Conservation (phyloP, 1,139 yeast species). For the Kodamaea sp. region DNA sequence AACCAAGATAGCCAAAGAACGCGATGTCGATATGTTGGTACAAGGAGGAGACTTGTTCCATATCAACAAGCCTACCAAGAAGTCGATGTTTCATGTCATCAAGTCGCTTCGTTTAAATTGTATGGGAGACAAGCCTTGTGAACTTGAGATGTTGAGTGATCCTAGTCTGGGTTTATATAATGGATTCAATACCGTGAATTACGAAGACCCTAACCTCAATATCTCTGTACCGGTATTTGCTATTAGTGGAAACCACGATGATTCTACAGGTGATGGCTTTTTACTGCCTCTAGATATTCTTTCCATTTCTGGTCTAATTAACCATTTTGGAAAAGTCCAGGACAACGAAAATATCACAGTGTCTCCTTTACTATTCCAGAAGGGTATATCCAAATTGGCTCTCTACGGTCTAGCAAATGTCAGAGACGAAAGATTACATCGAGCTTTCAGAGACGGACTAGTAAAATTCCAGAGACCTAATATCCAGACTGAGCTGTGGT, state of each 20-base stretch:
- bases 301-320: slow-evolving; percentile 78
- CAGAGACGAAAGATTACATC: slow-evolving; percentile 82
- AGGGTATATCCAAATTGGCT: slow-evolving; percentile 81
- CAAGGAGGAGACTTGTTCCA: slow-evolving; percentile 96
- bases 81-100: slow-evolving; percentile 83
- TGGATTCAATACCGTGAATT: slow-evolving; percentile 71
- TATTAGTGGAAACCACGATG: slow-evolving; percentile 96
- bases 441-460: slow-evolving; percentile 78
- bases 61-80: slow-evolving; percentile 83
- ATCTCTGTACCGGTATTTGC: slow-evolving; percentile 92
- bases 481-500: slow-evolving; percentile 65
- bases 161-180: slow-evolving; percentile 61
- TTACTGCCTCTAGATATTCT: slow-evolving; percentile 88
- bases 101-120: slow-evolving; percentile 70
- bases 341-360: slow-evolving; percentile 75
- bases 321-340: slow-evolving; percentile 84
- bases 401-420: slow-evolving; percentile 87
- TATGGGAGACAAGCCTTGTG: slow-evolving; percentile 87
- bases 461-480: slow-evolving; percentile 79
- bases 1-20: slow-evolving; percentile 65
- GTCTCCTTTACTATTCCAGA: slow-evolving; percentile 77
- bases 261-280: slow-evolving; percentile 85
- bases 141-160: slow-evolving; percentile 79
- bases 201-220: slow-evolving; percentile 87
- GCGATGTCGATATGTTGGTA: slow-evolving; percentile 83